Base-by-base conservation (phyloP, 805 yeast species). In the Zygotorulaspora sp. region DNA sequence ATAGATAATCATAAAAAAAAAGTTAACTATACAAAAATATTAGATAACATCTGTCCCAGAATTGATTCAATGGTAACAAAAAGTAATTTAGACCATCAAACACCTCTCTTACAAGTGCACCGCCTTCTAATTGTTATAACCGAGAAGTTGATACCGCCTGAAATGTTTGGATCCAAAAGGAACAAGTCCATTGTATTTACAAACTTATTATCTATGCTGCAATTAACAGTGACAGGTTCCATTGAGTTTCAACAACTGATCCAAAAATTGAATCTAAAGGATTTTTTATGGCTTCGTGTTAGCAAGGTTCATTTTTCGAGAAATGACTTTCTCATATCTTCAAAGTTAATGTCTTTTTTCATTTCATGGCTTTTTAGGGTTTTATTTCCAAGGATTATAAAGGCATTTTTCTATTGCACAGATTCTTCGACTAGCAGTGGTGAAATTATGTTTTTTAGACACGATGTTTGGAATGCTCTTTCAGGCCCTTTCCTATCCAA, bases 371-470 rank as follows among this genome's bases (percentile, higher is more conserved):
- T 82, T 2, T 72, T 82, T 27, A 44, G 58, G 0, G 26, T 23
- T 0, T 68, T 78, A 35, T 45, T 84, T 1, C 62, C 71, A 6
- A 67, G 63, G 12, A 42, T 83, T 1, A 47, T 84, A 0, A 57
- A 65, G 0, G 57, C 72, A 0, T 76, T 74, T 50, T 88, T 86
- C 63, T 80, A 83, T 52, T 78, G 81, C 4, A 80, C 92, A 0
- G 83, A 79, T 32, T 58, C 66, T 1, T 71, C 75, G 7, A 66
- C 68, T 0, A 53, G 65, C 0, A 59, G 54, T 7, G 30, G 12
- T 12, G 59, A 61, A 3, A 41, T 75, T 0, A 36, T 67, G 0
- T 84, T 66, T 52, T 84, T 73, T 49, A 68, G 80, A 12, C 87
- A 78, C 37, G 66, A 62, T 16, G 58, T 65, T 1, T 87, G 95